Base-by-base conservation (phyloP, 169 alveolate genomes). In the Eimeria acervulina region DNA sequence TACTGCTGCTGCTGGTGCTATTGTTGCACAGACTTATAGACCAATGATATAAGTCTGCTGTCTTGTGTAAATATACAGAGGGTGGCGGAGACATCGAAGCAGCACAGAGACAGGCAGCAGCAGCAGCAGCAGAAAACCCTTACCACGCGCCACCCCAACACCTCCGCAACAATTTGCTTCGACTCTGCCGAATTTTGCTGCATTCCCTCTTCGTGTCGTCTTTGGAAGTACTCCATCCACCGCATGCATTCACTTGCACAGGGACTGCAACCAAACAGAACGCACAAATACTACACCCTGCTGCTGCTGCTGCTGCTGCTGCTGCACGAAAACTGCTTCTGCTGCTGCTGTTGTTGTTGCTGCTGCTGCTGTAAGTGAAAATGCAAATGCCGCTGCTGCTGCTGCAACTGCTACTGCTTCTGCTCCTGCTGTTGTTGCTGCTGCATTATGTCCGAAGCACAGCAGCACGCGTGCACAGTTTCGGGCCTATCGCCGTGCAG, bases 101-200 rank as follows among this genome's bases (percentile, higher is more conserved):
- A 51, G 59, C 59, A 51, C 59, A 17, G 59, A 51, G 59, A 1
- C 59, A 51, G 59, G 59, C 59, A 51, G 2, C 59, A 51, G 59
- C 21, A 51, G 59, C 0, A 51, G 21, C 21, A 1, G 59, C 59
- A 36, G 3, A 10, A 28, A 74, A 21, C 96, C 95, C 94, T 91
- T 97, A 94, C 96, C 80, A 63, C 95, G 91, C 93, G 93, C 95
- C 83, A 91, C 92, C 87, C 61, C 97, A 68, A 85, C 94, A 87
- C 92, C 81, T 97, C 97, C 85, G 97, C 96, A 36, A 74, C 70
- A 26, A 96, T 95, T 31, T 80, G 95, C 55, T 95, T 83, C 19
- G 87, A 59, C 42, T 96, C 97, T 17, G 90, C 95, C 5, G 94
- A 96, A 59, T 87, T 94, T 31, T 97, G 96, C 76, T 95, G 97